Base-by-base conservation (phyloP, 2,329 filamentous ascomycete species). In the Xylariaceae sp. region DNA sequence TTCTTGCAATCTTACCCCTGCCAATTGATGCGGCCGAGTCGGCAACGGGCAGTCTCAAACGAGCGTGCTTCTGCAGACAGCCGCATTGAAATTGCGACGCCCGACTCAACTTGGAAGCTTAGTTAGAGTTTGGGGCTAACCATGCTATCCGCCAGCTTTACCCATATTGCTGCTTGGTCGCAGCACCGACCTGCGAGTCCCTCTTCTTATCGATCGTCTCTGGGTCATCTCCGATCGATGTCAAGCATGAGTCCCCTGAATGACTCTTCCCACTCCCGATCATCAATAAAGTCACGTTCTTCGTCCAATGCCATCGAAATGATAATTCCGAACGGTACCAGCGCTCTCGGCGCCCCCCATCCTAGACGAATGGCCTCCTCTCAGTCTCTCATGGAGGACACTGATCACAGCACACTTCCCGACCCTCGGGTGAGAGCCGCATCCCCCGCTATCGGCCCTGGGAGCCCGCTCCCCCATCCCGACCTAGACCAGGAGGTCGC, bases 401-500 rank as follows among this genome's bases (percentile, higher is more conserved):
- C 82, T 65, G 81, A 83, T 64, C 79, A 88, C 73, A 88, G 83
- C 68, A 89, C 86, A 1, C 74, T 89, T 50, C 85, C 86, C 40
- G 83, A 86, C 64, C 83, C 83, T 11, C 75, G 83, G 61, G 81
- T 74, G 62, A 76, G 80, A 56, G 70, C 74, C 29, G 73, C 76
- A 63, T 79, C 76, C 50, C 74, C 79, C 6, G 70, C 73, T 5
- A 69, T 68, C 47, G 72, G 73, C 35, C 62, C 67, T 55, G 56
- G 65, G 41, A 70, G 65, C 43, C 68, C 72, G 1, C 64, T 66
- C 5, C 77, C 75, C 44, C 79, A 83, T 57, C 79, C 80, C 4
- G 81, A 83, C 54, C 72, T 84, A 27, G 79, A 79, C 60, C 76
- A 81, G 55, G 94, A 97, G 72, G 89, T 99, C 31, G 89, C 92